phyloP scores from a whole-genome alignment of 2,329 filamentous ascomycete genomes.

The Trichoderma simmonsii region DNA sequence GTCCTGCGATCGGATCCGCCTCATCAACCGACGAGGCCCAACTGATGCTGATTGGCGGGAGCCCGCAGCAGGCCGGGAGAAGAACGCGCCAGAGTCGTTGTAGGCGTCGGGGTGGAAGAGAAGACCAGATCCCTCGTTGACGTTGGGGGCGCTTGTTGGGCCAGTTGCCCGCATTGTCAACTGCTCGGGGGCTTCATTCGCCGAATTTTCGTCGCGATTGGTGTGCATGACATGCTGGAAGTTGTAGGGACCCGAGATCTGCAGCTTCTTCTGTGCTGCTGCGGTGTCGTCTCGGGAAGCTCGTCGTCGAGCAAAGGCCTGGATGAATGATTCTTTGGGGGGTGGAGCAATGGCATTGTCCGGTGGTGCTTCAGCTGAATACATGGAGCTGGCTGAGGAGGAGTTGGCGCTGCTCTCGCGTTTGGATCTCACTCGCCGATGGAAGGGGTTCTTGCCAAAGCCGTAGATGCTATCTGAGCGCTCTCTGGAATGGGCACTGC shows the following conservation, averaged over 20 bases:
- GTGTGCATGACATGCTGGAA: slow-evolving; percentile 64
- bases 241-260: slow-evolving; percentile 63
- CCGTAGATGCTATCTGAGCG: slow-evolving; percentile 58
- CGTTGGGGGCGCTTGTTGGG: slow-evolving; percentile 20
- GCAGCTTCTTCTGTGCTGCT: slow-evolving; percentile 39
- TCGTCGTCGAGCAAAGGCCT: slow-evolving; percentile 52
- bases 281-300: slow-evolving; percentile 33
- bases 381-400: slow-evolving; percentile 47
- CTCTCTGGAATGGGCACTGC: slow-evolving; percentile 47
- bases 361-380: slow-evolving; percentile 42
- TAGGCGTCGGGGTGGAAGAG: slow-evolving; percentile 44
- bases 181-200: background rate
- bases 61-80: slow-evolving; percentile 20
- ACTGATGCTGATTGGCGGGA: slow-evolving; percentile 18
- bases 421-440: slow-evolving; percentile 48
- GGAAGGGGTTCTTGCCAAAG: slow-evolving; percentile 59
- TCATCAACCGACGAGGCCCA: slow-evolving; percentile 38
- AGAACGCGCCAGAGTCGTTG: slow-evolving; percentile 20
- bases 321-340: slow-evolving; percentile 45
- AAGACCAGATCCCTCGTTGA: slow-evolving; percentile 37
- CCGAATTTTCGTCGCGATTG: slow-evolving; percentile 46
- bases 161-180: slow-evolving; percentile 23
- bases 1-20: slow-evolving; percentile 48
- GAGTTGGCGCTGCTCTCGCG: slow-evolving; percentile 50
- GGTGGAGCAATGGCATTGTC: slow-evolving; percentile 31